These are phyloP conservation scores for Carex cristatella DNA, from an alignment of 176 grass and related monocot species.

Conservation along the genomic window DNA sequence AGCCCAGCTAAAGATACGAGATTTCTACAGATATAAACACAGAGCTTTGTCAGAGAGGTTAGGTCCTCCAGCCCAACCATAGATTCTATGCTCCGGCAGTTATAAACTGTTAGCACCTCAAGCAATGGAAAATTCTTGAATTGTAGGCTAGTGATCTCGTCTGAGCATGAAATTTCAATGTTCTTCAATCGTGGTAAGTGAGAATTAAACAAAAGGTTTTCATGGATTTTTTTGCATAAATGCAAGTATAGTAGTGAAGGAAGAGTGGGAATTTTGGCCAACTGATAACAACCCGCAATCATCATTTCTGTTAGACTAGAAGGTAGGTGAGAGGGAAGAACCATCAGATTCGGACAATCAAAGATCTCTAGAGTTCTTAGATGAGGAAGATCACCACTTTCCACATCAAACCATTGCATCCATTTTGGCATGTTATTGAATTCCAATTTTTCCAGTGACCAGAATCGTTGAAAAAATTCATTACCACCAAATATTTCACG, in stretches of 20 bases:
- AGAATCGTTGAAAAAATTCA: conserved; percentile 2
- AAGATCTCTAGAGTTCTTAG: conserved; percentile 27
- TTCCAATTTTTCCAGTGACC: conserved; percentile 21
- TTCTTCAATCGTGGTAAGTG: conserved; percentile 14
- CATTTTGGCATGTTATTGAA: conserved; percentile 30
- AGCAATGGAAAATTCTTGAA: too few relatives aligned
- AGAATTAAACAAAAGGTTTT: neutral
- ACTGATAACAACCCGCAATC: neutral
- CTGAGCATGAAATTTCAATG: neutral
- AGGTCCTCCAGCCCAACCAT: too few relatives aligned
- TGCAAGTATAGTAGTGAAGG: conserved; percentile 17
- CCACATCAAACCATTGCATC: conserved; percentile 32
- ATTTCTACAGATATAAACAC: too few relatives aligned
- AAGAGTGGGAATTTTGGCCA: neutral
- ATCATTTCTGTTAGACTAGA: conserved; percentile 6
- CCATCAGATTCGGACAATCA: conserved; percentile 1
- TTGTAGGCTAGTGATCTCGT: too few relatives aligned
- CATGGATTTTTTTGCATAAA: neutral
- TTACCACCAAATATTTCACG: conserved; percentile 29
- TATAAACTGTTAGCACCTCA: too few relatives aligned
- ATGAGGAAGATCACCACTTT: conserved; percentile 20
- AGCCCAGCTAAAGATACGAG: too few relatives aligned
- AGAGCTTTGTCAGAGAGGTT: too few relatives aligned
- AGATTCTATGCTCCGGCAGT: too few relatives aligned
- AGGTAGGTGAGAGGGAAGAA: conserved; percentile 19